phyloP scores from a whole-genome alignment of 2,329 filamentous ascomycete genomes.

The Harringtonia aguacate region DNA sequence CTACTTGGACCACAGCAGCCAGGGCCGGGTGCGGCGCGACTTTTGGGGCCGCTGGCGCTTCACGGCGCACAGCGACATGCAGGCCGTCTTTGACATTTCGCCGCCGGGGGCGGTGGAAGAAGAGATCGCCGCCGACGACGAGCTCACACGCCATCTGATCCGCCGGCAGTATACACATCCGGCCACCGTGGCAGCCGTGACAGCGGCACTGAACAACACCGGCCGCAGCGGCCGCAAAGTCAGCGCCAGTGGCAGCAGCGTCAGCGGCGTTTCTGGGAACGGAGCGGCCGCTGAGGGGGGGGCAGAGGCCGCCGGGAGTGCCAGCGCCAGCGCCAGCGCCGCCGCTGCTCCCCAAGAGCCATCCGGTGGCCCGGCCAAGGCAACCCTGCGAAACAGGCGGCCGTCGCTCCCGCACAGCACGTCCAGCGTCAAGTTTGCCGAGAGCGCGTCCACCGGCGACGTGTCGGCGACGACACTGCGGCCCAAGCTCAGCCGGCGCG shows the following conservation, averaged over 20 bases:
- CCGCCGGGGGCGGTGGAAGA: conserved; percentile 50
- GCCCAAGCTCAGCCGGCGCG: conserved; percentile 29
- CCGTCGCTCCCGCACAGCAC: neutral
- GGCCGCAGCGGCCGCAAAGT: too few species aligned
- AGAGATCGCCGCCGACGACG: conserved; percentile 48
- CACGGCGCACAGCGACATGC: conserved; percentile 60
- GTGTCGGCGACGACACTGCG: neutral
- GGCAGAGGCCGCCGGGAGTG: conserved; percentile 4
- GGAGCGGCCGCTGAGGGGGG: too few species aligned
- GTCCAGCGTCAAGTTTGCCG: conserved; percentile 9
- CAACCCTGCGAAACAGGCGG: neutral
- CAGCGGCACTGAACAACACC: neutral
- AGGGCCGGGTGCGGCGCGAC: conserved; percentile 16
- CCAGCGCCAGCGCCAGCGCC: neutral
- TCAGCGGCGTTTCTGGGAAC: too few species aligned
- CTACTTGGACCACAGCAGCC: neutral
- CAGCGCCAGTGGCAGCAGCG: too few species aligned
- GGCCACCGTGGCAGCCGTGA: conserved; percentile 23
- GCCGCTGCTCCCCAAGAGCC: neutral
- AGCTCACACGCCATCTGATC: conserved; percentile 47
- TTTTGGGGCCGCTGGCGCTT: conserved; percentile 62
- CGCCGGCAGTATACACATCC: conserved; percentile 42
- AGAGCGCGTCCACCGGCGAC: neutral
- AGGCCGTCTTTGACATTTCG: conserved; percentile 61
- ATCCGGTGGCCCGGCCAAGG: neutral